Evolutionary conservation across 169 alveolate genomes (phyloP), one percentile per base, ranked within the genome.

Genomic region (Plasmodium cynomolgi): DNA sequence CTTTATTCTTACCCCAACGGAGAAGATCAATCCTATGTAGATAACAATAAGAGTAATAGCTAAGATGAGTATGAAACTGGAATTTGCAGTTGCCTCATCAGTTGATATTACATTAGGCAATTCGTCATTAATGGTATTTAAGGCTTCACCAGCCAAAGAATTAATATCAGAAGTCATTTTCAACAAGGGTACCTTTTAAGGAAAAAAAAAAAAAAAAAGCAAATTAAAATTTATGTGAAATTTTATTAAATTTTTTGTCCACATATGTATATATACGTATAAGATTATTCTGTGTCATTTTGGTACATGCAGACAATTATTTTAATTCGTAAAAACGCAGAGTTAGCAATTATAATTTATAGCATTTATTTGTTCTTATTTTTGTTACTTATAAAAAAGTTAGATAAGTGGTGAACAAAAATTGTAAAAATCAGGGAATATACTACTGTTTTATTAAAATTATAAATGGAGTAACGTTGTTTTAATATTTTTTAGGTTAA

Each of bases 1-100:
- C 50, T 41, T 44, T 11, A 37, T 37, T 80, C 84, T n/a, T 80
- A 80, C 84, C 33, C 58, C 84, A 80, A 80, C 84, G 58, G 84
- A 1, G 4, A 44, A 17, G n/a, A 80, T 4, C 33, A 80, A 15
- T 37, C 44, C 84, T n/a, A 80, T 41, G n/a, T 80, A 80, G 3
- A 44, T 80, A 41, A 80, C 17, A 11, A 80, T 3, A 41, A 80
- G 84, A 20, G 84, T 44, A 37, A 33, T 44, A 37, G 84, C 62
- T 50, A 80, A 31, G 84, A 31, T 15, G 34, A 44, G 17, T 20
- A 80, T 37, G 56, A 80, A 1, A 17, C n/a, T 17, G 6, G 47
- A 13, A 41, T 80, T 80, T 80, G 73, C n/a, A 23, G 29, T 4
- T 15, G 5, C 26, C 29, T 20, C 39, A 41, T 80, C 44, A 80